These are phyloP conservation scores for Apodospora peruviana DNA, from an alignment of 495 filamentous ascomycete genomes.

Conservation along the genomic window DNA sequence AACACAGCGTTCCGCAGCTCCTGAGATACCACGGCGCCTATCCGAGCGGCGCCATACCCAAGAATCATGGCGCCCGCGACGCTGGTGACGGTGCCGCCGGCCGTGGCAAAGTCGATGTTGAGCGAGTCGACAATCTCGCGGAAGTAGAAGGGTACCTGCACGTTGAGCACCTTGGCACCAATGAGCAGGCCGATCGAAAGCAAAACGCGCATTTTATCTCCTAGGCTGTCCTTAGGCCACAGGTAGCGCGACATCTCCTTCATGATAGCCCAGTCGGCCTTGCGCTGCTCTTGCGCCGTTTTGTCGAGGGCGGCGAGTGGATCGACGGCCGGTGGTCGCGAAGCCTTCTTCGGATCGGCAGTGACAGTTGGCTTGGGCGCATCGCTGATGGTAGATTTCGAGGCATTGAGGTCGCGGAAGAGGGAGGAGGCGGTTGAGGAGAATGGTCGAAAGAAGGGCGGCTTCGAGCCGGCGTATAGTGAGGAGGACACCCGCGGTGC, in stretches of 20 bases:
- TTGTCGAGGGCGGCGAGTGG: conserved; percentile 39
- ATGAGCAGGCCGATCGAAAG: conserved; percentile 75
- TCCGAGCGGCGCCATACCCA: conserved; percentile 82
- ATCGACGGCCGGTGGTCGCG: conserved; percentile 11
- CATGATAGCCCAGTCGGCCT: conserved; percentile 97
- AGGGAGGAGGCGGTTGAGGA: conserved; percentile 16
- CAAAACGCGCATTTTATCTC: conserved; percentile 77
- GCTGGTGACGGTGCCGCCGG: conserved; percentile 81
- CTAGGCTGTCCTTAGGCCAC: conserved; percentile 89
- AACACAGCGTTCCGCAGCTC: conserved; percentile 94
- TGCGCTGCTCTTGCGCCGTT: conserved; percentile 77
- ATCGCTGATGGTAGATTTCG: conserved; percentile 1
- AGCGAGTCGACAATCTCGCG: conserved; percentile 94
- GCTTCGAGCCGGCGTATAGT: background rate
- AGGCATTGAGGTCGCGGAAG: background rate
- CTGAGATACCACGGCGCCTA: conserved; percentile 81
- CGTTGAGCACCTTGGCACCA: conserved; percentile 91
- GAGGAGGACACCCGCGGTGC: background rate
- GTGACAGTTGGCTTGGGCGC: background rate
- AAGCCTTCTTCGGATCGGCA: background rate
- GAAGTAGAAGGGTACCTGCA: conserved; percentile 98
- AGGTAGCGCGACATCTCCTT: conserved; percentile 94
- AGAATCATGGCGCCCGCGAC: conserved; percentile 89
- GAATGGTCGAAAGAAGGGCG: conserved; percentile 11
- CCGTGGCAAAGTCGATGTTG: conserved; percentile 83